Conservation (phyloP, 176 grass and related monocot genomes). For the Phoenix dactylifera region DNA sequence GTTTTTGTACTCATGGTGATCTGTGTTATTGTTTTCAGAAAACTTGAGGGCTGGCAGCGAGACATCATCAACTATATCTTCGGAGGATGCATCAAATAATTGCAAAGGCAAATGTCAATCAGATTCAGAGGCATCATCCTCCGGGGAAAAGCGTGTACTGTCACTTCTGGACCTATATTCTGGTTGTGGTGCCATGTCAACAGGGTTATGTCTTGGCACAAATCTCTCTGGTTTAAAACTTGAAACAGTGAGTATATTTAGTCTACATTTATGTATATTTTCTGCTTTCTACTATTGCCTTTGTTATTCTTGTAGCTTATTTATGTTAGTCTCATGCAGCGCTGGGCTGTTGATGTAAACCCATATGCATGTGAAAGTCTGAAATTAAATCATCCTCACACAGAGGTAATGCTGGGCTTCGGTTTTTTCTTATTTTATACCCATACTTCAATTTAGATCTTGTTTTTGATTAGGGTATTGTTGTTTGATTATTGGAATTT, state of each 20-base stretch:
- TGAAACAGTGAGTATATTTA: constrained; percentile 40
- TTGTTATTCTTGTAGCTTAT: background rate
- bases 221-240: constrained; percentile 53
- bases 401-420: constrained; percentile 36
- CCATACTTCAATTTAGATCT: too few species aligned
- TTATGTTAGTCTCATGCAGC: constrained; percentile 11
- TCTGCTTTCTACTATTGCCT: background rate
- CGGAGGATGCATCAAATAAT: constrained; percentile 19
- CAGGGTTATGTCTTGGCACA: constrained; percentile 66
- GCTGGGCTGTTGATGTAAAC: constrained; percentile 81
- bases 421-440: background rate
- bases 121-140: constrained; percentile 23
- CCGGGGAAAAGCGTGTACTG: constrained; percentile 12
- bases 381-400: constrained; percentile 63
- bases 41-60: constrained; percentile 26
- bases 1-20: too few species aligned
- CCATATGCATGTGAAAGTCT: constrained; percentile 55
- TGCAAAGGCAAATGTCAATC: constrained; percentile 9
- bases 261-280: background rate
- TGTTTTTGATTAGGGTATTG: background rate
- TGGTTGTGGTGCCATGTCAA: constrained; percentile 91
- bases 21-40: constrained; percentile 12
- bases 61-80: constrained; percentile 47
- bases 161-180: constrained; percentile 78
- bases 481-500: background rate